phyloP scores from a whole-genome alignment of 768 basidiomycete genomes.

The Mycena chlorophos region DNA sequence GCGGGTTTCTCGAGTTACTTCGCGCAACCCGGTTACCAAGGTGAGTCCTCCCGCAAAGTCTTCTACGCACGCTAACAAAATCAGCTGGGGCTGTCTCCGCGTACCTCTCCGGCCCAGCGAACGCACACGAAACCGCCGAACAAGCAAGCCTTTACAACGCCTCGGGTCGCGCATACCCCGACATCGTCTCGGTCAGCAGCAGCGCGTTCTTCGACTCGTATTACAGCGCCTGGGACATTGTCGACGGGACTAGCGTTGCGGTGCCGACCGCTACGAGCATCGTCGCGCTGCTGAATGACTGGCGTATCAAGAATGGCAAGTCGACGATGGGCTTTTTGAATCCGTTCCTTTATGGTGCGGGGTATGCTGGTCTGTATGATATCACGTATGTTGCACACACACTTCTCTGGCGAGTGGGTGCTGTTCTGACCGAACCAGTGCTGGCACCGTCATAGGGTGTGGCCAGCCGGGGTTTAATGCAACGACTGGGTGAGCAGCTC shows the following conservation, averaged over 20 bases:
- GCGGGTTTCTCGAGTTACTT: constrained; percentile 47
- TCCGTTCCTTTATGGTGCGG: constrained; percentile 38
- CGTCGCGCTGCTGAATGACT: constrained; percentile 43
- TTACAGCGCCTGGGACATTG: constrained; percentile 26
- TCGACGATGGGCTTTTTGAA: constrained; percentile 39
- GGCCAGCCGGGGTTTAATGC: constrained; percentile 27
- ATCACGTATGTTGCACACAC: constrained; percentile 41
- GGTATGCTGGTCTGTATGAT: constrained; percentile 31
- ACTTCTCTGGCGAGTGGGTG: constrained; percentile 39
- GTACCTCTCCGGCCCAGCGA: constrained; percentile 21
- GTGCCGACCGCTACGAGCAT: constrained; percentile 40
- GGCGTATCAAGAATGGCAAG: constrained; percentile 34
- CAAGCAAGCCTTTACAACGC: constrained; percentile 32
- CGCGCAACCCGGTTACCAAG: constrained; percentile 36
- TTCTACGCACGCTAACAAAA: neutral
- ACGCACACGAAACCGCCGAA: constrained; percentile 25
- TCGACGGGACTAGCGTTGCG: constrained; percentile 41
- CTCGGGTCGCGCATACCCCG: constrained; percentile 38
- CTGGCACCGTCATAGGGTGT: constrained; percentile 35
- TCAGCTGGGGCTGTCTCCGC: constrained; percentile 21
- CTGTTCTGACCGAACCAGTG: constrained; percentile 22
- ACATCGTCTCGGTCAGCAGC: constrained; percentile 30
- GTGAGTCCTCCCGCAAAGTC: constrained; percentile 11
- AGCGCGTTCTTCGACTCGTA: constrained; percentile 36
- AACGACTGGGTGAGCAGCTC: constrained; percentile 6